Evolutionary conservation across 2,329 filamentous ascomycete species (phyloP).

Genomic region (Fusarium sp.): DNA sequence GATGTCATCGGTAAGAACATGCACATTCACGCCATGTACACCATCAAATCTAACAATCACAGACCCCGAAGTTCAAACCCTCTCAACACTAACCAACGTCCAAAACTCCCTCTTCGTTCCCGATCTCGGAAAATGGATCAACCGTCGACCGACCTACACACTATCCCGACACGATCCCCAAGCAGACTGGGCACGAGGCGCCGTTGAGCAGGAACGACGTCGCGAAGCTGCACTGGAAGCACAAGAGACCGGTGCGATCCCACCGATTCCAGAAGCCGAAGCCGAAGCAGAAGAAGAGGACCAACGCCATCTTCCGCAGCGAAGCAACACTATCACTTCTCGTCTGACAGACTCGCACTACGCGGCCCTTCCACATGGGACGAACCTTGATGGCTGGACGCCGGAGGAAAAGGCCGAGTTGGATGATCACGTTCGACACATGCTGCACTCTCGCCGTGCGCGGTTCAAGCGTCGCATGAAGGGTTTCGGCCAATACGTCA

Average conservation of each 20-base stretch:
- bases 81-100: constrained; percentile 87
- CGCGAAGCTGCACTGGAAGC: constrained; percentile 19
- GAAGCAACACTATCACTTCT: constrained; percentile 70
- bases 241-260: background rate
- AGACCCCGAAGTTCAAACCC: constrained; percentile 85
- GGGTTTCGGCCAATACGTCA: constrained; percentile 83
- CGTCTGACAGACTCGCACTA: constrained; percentile 75
- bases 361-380: constrained; percentile 80
- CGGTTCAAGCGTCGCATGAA: constrained; percentile 82
- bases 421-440: constrained; percentile 87
- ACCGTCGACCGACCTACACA: constrained; percentile 81
- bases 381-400: constrained; percentile 77
- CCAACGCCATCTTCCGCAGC: constrained; percentile 42
- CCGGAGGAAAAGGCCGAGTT: constrained; percentile 77
- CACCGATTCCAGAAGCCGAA: constrained; percentile 7
- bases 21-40: background rate
- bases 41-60: background rate
- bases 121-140: constrained; percentile 78
- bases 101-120: constrained; percentile 91
- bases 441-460: constrained; percentile 82
- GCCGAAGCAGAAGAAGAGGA: background rate
- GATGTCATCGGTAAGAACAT: constrained; percentile 50
- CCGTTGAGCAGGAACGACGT: constrained; percentile 29
- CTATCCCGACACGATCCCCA: constrained; percentile 61
- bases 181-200: constrained; percentile 36